These are phyloP conservation scores for Debaryomycetaceae sp. DNA, from an alignment of 1,139 yeast species.

Conservation along the genomic window DNA sequence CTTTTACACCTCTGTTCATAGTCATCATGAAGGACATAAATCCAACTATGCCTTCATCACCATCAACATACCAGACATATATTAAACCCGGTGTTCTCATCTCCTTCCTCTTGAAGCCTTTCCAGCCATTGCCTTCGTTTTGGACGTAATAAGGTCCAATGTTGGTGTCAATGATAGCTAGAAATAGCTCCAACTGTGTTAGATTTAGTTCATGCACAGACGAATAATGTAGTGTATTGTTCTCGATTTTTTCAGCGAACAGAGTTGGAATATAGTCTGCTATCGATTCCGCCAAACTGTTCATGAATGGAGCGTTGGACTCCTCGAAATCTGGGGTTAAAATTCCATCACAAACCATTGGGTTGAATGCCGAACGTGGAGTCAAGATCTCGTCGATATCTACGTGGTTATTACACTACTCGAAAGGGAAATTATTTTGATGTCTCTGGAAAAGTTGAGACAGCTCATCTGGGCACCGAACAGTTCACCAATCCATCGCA, in stretches of 20 bases:
- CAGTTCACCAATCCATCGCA: not conserved
- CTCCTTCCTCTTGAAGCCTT: constrained; percentile 38
- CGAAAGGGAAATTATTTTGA: not conserved
- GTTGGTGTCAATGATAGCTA: constrained; percentile 26
- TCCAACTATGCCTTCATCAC: constrained; percentile 24
- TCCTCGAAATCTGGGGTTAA: constrained; percentile 13
- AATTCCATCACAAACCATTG: not conserved
- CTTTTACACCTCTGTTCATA: constrained; percentile 21
- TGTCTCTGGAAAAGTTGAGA: not conserved
- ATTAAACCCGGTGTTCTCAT: constrained; percentile 44
- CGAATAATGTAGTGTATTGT: constrained; percentile 6
- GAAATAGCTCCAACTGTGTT: constrained; percentile 12
- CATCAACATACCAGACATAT: constrained; percentile 27
- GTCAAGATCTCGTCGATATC: not conserved
- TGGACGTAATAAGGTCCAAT: constrained; percentile 26
- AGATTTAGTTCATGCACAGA: constrained; percentile 11
- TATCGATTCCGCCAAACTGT: constrained; percentile 12
- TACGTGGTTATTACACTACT: not conserved
- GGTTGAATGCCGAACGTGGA: too few species aligned
- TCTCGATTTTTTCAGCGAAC: constrained; percentile 10
- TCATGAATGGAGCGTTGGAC: constrained; percentile 17
- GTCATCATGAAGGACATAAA: constrained; percentile 44
- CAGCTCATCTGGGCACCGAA: not conserved
- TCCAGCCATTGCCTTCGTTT: constrained; percentile 43
- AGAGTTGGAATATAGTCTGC: constrained; percentile 8